phyloP scores from a whole-genome alignment of 768 basidiomycete genomes.

The Lanmaoa rubissima region DNA sequence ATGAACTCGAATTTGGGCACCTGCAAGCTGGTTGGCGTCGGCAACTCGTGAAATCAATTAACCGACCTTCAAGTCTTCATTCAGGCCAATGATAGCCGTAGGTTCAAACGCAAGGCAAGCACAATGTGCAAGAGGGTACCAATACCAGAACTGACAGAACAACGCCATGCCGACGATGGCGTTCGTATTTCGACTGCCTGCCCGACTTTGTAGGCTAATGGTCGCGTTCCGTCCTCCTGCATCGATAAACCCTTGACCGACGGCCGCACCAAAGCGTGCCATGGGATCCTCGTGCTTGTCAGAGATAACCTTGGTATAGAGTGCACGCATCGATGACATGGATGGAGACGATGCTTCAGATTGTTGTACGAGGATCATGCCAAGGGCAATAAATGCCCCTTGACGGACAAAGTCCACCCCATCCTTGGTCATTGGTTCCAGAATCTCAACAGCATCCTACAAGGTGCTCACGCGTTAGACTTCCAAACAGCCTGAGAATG shows the following conservation, averaged over 20 bases:
- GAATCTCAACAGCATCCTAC: slow-evolving; percentile 92
- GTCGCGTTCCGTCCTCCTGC: slow-evolving; percentile 97
- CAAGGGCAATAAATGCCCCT: slow-evolving; percentile 92
- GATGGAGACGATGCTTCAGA: slow-evolving; percentile 88
- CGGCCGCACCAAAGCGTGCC: slow-evolving; percentile 95
- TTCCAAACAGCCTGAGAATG: background rate
- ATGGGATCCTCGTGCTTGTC: slow-evolving; percentile 99
- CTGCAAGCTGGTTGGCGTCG: slow-evolving; percentile 39
- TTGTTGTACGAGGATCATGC: slow-evolving; percentile 96
- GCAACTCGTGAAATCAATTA: background rate
- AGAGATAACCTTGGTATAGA: slow-evolving; percentile 84
- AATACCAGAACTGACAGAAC: slow-evolving; percentile 99
- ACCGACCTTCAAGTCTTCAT: slow-evolving; percentile 77
- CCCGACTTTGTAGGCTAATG: slow-evolving; percentile 89
- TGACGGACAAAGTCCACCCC: slow-evolving; percentile 98
- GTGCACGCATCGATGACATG: slow-evolving; percentile 72
- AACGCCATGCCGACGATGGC: slow-evolving; percentile 98
- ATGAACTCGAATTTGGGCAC: slow-evolving; percentile 91
- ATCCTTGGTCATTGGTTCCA: slow-evolving; percentile 98
- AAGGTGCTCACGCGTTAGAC: background rate
- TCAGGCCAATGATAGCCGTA: slow-evolving; percentile 91
- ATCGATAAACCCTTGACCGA: slow-evolving; percentile 96
- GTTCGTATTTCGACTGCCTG: slow-evolving; percentile 88
- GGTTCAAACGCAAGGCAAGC: slow-evolving; percentile 92
- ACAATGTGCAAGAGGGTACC: slow-evolving; percentile 97